phyloP scores from a whole-genome alignment of 2,329 filamentous ascomycete species.

The Talaromyces islandicus region DNA sequence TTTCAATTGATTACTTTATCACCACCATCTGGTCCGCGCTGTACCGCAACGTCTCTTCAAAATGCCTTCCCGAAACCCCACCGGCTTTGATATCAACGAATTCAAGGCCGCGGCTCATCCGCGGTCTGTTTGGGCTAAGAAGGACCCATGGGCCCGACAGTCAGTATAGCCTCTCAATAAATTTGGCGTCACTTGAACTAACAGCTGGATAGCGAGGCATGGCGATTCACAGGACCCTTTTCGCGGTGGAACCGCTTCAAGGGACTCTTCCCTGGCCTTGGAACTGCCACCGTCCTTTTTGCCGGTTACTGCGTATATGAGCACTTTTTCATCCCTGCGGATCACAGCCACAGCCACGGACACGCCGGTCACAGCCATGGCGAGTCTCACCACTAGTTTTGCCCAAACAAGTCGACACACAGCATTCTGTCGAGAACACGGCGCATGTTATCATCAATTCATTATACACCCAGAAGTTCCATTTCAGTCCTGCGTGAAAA shows the following conservation, averaged over 20 bases:
- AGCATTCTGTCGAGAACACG: not conserved
- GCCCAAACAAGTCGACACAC: constrained; percentile 6
- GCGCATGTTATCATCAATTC: not conserved
- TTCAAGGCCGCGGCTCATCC: constrained; percentile 65
- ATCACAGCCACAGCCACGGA: constrained; percentile 51
- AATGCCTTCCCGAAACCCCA: constrained; percentile 62
- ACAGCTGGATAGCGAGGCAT: constrained; percentile 66
- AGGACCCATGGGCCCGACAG: constrained; percentile 60
- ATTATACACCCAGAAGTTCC: not conserved
- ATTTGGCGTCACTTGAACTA: constrained; percentile 6
- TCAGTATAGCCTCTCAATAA: constrained; percentile 32
- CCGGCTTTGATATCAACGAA: constrained; percentile 83
- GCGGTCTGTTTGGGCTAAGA: constrained; percentile 42
- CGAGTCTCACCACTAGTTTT: constrained; percentile 9
- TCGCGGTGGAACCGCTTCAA: constrained; percentile 85
- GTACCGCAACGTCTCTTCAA: constrained; percentile 14
- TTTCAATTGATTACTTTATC: not conserved
- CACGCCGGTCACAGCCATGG: constrained; percentile 47
- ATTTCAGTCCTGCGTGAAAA: not conserved
- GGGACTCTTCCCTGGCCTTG: constrained; percentile 78
- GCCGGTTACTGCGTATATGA: constrained; percentile 85
- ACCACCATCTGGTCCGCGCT: not conserved
- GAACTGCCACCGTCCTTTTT: constrained; percentile 88
- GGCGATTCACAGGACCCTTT: constrained; percentile 89
- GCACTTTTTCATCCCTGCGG: constrained; percentile 73